Base-by-base conservation (phyloP, 2,329 filamentous ascomycete species). In the Corinectria fuckeliana region DNA sequence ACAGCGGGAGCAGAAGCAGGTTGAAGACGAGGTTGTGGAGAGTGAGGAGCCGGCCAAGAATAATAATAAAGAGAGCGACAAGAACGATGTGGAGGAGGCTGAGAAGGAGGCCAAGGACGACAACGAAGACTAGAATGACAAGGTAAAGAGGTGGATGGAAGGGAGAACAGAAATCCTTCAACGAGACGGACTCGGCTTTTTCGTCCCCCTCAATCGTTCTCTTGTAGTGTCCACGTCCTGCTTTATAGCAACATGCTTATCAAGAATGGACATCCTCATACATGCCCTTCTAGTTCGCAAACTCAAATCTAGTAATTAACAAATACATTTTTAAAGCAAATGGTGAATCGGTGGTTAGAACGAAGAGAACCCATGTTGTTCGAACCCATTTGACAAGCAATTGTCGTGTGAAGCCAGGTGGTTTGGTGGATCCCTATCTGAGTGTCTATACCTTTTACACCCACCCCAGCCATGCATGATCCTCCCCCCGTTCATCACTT, bases 1-100 rank as follows among this genome's bases (percentile, higher is more conserved):
- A 60, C 71, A 76, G 63, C 78, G 81, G 66, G 74, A 74, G 21
- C 58, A 60, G 58, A 34, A 42, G 26, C 18, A 34, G 5, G 42
- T 16, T 4, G 2, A 45, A 4, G 28, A 18, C 3, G 21, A 41
- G 23, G 18, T 23, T 21, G 6, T 8, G 5, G 21, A 39, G 14
- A 14, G 13, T 5, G n/a, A n/a, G 21, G 56, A 28, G 5, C 56
- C 45, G 11, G 45, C 11, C 18, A 21, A 13, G 10, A 56, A 56
- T 32, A 52, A 56, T 32, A 52, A 54, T 36, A 47, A 50, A 25
- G 53, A 36, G 44, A 50, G 50, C 8, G 42, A 50, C 14, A 28
- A 39, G n/a, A 14, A 55, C 4, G 36, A 48, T 6, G 50, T n/a
- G 1, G 11, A 57, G 30, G 45, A 42, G 23, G 8, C 16, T 3